Evolutionary conservation across 768 basidiomycete genomes (phyloP).

Genomic region (Pleurotus cornucopiae): DNA sequence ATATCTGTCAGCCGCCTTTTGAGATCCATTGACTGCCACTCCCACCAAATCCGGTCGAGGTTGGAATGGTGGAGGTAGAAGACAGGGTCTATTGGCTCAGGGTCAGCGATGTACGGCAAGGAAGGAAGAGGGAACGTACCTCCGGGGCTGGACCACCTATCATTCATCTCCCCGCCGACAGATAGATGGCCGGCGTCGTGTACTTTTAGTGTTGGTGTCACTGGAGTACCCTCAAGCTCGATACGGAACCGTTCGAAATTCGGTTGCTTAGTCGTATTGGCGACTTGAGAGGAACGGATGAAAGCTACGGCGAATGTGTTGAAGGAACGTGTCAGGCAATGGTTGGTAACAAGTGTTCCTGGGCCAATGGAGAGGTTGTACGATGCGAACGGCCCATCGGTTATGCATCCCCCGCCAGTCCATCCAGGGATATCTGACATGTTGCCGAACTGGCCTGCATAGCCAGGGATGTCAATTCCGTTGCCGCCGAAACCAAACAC

Average conservation of each 20-base stretch:
- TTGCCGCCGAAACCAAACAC: constrained; percentile 33
- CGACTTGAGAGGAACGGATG: constrained; percentile 17
- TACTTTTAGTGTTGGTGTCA: constrained; percentile 20
- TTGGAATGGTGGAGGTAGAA: constrained; percentile 38
- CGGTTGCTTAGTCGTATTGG: constrained; percentile 16
- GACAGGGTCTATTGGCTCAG: constrained; percentile 26
- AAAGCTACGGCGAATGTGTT: constrained; percentile 16
- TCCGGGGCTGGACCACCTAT: constrained; percentile 34
- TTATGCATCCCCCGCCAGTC: constrained; percentile 20
- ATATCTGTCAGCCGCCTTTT: constrained; percentile 26
- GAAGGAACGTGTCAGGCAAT: constrained; percentile 30
- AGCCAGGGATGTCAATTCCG: constrained; percentile 23
- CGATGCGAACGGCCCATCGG: constrained; percentile 30
- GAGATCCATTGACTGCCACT: constrained; percentile 26
- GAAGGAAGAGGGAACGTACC: constrained; percentile 18
- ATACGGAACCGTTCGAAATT: constrained; percentile 30
- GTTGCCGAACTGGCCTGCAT: constrained; percentile 14
- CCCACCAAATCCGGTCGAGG: constrained; percentile 37
- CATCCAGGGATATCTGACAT: constrained; percentile 7
- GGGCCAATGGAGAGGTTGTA: constrained; percentile 30
- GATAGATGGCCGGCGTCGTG: constrained; percentile 33
- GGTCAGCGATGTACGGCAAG: neutral
- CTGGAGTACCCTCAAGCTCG: constrained; percentile 30
- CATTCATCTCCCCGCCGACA: constrained; percentile 29
- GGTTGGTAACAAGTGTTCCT: constrained; percentile 24